Base-by-base conservation (phyloP, 306 rosid species). In the Dalbergia oliveri region DNA sequence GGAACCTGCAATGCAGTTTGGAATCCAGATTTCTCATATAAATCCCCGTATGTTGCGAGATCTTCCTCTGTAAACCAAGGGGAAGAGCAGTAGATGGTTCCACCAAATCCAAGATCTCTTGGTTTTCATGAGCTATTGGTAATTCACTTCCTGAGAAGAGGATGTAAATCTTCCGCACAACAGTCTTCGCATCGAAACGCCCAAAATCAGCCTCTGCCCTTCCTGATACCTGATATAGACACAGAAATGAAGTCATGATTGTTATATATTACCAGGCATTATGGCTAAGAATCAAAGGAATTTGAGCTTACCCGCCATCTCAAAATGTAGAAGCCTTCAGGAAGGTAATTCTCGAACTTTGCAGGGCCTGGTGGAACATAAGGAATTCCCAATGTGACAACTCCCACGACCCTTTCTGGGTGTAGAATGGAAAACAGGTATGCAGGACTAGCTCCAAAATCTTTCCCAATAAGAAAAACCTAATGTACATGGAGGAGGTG, bases 81-180 rank as follows among this genome's bases (percentile, higher is more conserved):
- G 97, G 97, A 69, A 91, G 94, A 85, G 97, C 92, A 6, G 88
- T 84, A 50, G 89, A 87, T 9, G 92, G 77, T 53, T 84, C 94
- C 44, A 92, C 98, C 78, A 94, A 65, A 79, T 94, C 98, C 97
- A 94, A 87, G 82, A 94, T 86, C 93, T 94, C 97, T 60, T 88
- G 94, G 78, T 79, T 86, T 75, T 89, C 97, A 21, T 82, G 57
- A 64, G 97, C 97, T 78, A 88, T 86, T 34, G 97, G 97, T n/a
- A 94, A 23, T 74, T 89, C 97, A 57, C 89, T 90, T 73, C 71
- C 77, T 31, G 97, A 90, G 85, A 94, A 94, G 74, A 94, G 97
- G 72, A 87, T 89, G 87, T 89, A 92, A n/a, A 92, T 23, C 16
- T 89, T 94, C 14, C 87, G 81, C 15, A 94, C 88, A 18, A 92